Evolutionary conservation across 2,329 filamentous ascomycete species (phyloP), one percentile per base, ranked within the genome.

Genomic region (Xylaria multiplex): DNA sequence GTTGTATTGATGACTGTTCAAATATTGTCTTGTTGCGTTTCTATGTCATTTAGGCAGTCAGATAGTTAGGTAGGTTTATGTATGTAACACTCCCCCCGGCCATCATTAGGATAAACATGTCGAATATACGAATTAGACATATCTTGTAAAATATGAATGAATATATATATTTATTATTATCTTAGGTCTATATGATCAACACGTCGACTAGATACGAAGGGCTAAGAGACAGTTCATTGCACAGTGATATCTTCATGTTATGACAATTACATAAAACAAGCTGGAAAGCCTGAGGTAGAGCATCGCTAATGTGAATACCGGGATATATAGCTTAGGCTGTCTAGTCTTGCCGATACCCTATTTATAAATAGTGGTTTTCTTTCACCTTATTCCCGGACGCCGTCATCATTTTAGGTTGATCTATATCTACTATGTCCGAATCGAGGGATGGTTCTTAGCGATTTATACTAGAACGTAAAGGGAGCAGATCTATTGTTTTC

Each of bases 401-500:
- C 43, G 53, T 58, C 32, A 2, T 27, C 53, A 52, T 27, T 27
- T 30, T 27, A 6, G 19, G 22, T 9, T 54, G 14, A n/a, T 45
- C n/a, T 45, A 42, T 35, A 54, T 49, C 24, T 49, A 58, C 32
- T 37, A 13, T 57, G 35, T 37, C 35, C 35, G 11, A 58, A 54
- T 43, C n/a, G 14, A 48, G 48, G 22, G 22, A 24, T 13, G 43
- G 11, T 4, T 37, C 46, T 30, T 24, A 53, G 53, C 22, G 11
- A 54, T 14, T 55, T 68, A 71, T 45, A 87, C 80, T 54, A 89
- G 79, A 62, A 88, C 86, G 71, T 89, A 89, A 42, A 89, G 79
- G 52, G 85, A 85, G 73, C 86, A 88, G 2, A 66, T 66, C 64
- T 77, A 88, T 86, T 86, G 70, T 43, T 53, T 50, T 37, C 14